Percentiles rank a stretch among this genome's conserved stretches.
Evolutionary conservation across 2,329 filamentous ascomycete species (phyloP).

Genomic region (Neopestalotiopsis sp.): DNA sequence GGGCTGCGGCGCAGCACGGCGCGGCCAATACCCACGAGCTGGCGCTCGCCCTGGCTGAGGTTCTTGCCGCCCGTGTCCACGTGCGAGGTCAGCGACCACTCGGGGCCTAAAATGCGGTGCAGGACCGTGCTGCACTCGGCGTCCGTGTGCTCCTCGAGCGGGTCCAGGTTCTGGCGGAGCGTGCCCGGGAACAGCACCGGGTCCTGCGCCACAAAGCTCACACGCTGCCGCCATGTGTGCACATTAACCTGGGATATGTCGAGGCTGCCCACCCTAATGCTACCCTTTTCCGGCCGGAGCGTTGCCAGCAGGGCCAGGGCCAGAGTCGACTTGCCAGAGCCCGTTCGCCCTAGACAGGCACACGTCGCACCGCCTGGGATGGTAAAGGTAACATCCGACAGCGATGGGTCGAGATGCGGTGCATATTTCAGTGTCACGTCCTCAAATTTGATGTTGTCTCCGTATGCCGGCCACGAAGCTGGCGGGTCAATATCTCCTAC

Average conservation of each 20-base stretch:
- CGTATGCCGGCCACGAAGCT: constrained; percentile 75
- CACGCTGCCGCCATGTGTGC: constrained; percentile 58
- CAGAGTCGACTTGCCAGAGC: constrained; percentile 84
- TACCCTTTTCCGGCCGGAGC: constrained; percentile 54
- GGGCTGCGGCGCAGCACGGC: constrained; percentile 65
- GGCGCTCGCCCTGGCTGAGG: constrained; percentile 66
- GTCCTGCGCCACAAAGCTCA: constrained; percentile 69
- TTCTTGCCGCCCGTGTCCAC: constrained; percentile 67
- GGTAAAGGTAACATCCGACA: constrained; percentile 70
- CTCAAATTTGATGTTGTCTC: constrained; percentile 76
- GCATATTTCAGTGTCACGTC: constrained; percentile 81
- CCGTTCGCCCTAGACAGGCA: constrained; percentile 79
- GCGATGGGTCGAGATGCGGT: constrained; percentile 74
- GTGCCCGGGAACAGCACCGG: constrained; percentile 66
- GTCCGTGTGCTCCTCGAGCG: constrained; percentile 62
- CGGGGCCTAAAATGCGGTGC: constrained; percentile 60
- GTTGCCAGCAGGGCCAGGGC: constrained; percentile 64
- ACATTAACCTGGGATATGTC: constrained; percentile 60
- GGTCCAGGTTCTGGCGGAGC: constrained; percentile 70
- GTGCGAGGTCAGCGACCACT: constrained; percentile 52
- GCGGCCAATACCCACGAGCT: constrained; percentile 64
- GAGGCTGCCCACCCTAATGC: constrained; percentile 58
- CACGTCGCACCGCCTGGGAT: constrained; percentile 70
- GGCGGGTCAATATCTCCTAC: constrained; percentile 71
- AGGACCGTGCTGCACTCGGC: constrained; percentile 57